Conservation (phyloP, 163 green algal genomes). For the Chloromonas sp. region DNA sequence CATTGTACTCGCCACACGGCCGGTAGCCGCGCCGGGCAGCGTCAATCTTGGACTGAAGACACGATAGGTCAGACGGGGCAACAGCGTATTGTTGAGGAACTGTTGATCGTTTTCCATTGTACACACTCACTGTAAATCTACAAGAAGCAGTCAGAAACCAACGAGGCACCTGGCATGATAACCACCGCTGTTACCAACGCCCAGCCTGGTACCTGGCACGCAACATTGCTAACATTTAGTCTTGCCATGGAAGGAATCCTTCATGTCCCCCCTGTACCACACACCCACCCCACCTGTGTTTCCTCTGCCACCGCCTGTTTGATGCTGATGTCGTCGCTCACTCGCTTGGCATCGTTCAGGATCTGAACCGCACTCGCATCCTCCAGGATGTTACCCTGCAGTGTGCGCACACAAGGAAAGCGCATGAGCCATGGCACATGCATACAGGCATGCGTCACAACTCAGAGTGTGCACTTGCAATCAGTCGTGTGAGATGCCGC, state of each 20-base stretch:
- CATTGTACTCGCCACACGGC: conserved; percentile 53
- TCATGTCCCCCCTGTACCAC: neutral
- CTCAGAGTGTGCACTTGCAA: neutral
- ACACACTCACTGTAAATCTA: too few relatives aligned
- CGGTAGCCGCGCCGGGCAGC: conserved; percentile 50
- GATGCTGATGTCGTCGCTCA: conserved; percentile 55
- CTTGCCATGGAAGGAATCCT: too few relatives aligned
- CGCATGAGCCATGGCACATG: neutral
- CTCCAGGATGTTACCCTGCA: conserved; percentile 71
- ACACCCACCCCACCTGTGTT: conserved; percentile 28
- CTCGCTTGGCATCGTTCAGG: conserved; percentile 63
- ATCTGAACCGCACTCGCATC: conserved; percentile 62
- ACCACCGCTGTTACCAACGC: too few relatives aligned
- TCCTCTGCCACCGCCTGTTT: conserved; percentile 55
- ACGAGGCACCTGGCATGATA: too few relatives aligned
- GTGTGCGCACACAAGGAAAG: neutral
- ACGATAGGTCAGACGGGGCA: neutral
- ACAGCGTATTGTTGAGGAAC: neutral
- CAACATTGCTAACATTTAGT: too few relatives aligned
- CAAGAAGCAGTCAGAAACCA: too few relatives aligned
- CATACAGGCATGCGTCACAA: neutral
- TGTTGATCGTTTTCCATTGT: neutral
- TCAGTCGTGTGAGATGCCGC: neutral
- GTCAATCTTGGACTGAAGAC: conserved; percentile 41
- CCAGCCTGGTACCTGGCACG: too few relatives aligned